Conservation (phyloP, 805 yeast species). For the Starmera caribaea region DNA sequence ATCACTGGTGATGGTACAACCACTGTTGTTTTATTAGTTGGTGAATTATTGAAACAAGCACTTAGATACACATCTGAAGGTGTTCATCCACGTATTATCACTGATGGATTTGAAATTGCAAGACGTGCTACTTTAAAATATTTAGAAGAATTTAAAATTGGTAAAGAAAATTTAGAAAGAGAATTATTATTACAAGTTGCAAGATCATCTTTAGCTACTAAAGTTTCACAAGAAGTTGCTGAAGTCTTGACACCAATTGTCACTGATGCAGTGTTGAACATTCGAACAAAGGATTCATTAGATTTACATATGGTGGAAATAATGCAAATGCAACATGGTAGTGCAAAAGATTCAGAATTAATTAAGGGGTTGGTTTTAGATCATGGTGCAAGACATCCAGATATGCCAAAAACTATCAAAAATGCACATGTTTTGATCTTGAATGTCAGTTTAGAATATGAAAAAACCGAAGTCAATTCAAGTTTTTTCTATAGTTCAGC, state of each 20-base stretch:
- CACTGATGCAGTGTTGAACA: slow-evolving; percentile 88
- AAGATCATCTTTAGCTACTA: slow-evolving; percentile 79
- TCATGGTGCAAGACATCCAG: slow-evolving; percentile 99
- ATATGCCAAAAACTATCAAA: slow-evolving; percentile 84
- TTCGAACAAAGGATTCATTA: slow-evolving; percentile 45
- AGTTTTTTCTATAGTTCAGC: slow-evolving; percentile 92
- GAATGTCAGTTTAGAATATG: slow-evolving; percentile 93
- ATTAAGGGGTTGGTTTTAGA: slow-evolving; percentile 88
- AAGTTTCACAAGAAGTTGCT: slow-evolving; percentile 67
- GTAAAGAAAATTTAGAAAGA: slow-evolving; percentile 49
- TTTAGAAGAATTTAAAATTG: slow-evolving; percentile 56
- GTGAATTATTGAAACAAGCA: slow-evolving; percentile 90
- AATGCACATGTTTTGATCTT: slow-evolving; percentile 81
- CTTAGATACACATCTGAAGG: slow-evolving; percentile 89
- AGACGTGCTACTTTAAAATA: slow-evolving; percentile 64
- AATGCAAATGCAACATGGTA: slow-evolving; percentile 95
- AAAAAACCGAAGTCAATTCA: slow-evolving; percentile 94
- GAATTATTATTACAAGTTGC: slow-evolving; percentile 90
- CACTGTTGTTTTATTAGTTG: slow-evolving; percentile 87
- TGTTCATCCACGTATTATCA: slow-evolving; percentile 87
- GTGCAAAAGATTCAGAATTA: slow-evolving; percentile 74
- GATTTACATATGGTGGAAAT: slow-evolving; percentile 97
- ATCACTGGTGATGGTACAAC: slow-evolving; percentile 99
- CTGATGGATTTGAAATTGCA: slow-evolving; percentile 92
- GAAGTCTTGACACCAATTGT: slow-evolving; percentile 87